Conservation (phyloP, 2,329 filamentous ascomycete species). For the Penicillium sp. region DNA sequence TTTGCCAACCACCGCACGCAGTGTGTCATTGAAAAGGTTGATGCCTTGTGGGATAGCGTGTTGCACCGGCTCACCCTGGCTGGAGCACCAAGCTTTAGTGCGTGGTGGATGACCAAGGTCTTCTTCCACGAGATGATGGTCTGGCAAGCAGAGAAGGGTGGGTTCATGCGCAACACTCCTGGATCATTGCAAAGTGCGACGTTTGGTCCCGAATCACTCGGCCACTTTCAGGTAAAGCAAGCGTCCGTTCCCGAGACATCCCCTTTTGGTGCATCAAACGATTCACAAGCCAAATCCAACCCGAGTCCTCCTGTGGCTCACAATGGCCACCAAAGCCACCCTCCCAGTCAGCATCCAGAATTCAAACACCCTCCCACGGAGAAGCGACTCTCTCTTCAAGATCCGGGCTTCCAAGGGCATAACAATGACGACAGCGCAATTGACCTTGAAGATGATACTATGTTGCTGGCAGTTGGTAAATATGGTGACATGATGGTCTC, state of each 20-base stretch:
- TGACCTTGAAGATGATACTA: constrained; percentile 55
- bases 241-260: constrained; percentile 14
- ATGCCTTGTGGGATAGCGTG: constrained; percentile 44
- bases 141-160: constrained; percentile 85
- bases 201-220: constrained; percentile 25
- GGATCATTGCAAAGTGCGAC: constrained; percentile 30
- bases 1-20: constrained; percentile 44
- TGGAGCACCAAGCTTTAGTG: constrained; percentile 47
- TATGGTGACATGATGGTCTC: constrained; percentile 47
- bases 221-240: constrained; percentile 23
- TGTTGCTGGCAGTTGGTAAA: constrained; percentile 43
- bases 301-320: constrained; percentile 17
- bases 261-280: constrained; percentile 17
- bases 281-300: constrained; percentile 21
- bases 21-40: constrained; percentile 46
- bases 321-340: constrained; percentile 15
- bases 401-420: constrained; percentile 33
- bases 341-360: constrained; percentile 18
- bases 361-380: constrained; percentile 20
- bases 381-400: constrained; percentile 49
- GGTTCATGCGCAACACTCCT: constrained; percentile 66
- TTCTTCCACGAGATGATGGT: constrained; percentile 93
- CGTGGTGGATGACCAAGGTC: constrained; percentile 74
- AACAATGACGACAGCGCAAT: constrained; percentile 71
- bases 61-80: constrained; percentile 45